These are phyloP conservation scores for Iberis pinnata DNA, from an alignment of 345 rosid genomes.

Conservation along the genomic window DNA sequence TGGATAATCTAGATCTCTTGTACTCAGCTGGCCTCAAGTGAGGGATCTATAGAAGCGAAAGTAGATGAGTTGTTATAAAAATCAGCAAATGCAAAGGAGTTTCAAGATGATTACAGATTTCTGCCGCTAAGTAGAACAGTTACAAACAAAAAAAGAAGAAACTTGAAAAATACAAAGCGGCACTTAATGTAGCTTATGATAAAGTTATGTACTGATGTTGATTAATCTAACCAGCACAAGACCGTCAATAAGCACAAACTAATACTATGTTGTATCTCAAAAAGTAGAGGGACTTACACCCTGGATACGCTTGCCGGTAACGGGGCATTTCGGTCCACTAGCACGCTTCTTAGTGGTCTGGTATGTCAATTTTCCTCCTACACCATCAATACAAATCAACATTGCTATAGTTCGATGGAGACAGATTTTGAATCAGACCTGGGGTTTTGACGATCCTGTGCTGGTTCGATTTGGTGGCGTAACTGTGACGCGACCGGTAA, in stretches of 20 bases:
- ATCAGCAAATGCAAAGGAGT: no score
- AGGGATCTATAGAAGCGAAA: constrained; percentile 48
- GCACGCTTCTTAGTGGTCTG: constrained; percentile 85
- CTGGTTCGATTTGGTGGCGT: constrained; percentile 93
- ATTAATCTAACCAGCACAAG: constrained; percentile 38
- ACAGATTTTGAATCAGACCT: constrained; percentile 29
- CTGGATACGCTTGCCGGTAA: constrained; percentile 87
- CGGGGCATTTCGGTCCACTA: constrained; percentile 84
- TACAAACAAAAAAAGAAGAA: not conserved
- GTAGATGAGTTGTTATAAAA: not conserved
- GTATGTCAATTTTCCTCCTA: constrained; percentile 86
- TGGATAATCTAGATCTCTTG: constrained; percentile 69
- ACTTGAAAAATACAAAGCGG: constrained; percentile 23
- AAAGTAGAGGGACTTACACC: constrained; percentile 54
- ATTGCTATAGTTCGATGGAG: not conserved
- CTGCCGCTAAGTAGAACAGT: constrained; percentile 15
- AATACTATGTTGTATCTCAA: no score
- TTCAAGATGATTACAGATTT: not conserved
- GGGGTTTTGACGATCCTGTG: constrained; percentile 90
- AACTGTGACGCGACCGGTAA: constrained; percentile 82
- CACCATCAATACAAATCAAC: not conserved
- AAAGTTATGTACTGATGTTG: constrained; percentile 39
- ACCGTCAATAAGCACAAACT: constrained; percentile 42
- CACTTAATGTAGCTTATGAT: constrained; percentile 44
- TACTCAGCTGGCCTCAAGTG: constrained; percentile 85